Conservation (phyloP, 208 protist genomes). For the Acanthamoeba royreba region DNA sequence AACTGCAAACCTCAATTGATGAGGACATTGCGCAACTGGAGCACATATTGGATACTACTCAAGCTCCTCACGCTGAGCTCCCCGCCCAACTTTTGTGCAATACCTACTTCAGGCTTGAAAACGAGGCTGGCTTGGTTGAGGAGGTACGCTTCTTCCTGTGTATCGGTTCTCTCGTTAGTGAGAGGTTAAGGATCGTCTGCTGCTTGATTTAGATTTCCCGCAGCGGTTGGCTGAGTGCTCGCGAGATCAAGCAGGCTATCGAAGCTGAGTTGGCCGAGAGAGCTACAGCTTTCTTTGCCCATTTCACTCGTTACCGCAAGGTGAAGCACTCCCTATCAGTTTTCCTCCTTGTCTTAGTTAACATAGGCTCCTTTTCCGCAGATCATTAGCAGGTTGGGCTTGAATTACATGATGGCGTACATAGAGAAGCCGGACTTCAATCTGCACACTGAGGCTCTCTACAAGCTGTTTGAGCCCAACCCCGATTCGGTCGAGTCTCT, state of each 20-base stretch:
- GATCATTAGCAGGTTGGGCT: background rate
- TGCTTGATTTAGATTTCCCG: background rate
- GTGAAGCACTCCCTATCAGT: no score
- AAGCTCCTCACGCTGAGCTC: background rate
- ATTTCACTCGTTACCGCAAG: background rate
- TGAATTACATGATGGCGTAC: background rate
- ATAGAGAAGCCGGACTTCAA: background rate
- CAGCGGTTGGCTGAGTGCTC: background rate
- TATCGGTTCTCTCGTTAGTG: no score
- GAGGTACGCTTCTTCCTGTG: background rate
- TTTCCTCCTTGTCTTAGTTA: no score
- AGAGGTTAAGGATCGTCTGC: background rate
- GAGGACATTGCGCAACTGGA: background rate
- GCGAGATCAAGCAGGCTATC: conserved; percentile 44
- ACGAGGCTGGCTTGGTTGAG: background rate
- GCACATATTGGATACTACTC: background rate
- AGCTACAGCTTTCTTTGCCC: background rate
- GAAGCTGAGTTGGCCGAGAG: background rate
- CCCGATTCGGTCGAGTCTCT: conserved; percentile 2
- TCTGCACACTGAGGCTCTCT: background rate
- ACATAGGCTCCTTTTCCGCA: no score
- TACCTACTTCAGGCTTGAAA: background rate
- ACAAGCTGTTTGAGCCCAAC: background rate
- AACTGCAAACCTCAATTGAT: background rate
- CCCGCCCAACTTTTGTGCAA: background rate